Base-by-base conservation (phyloP, 1,139 yeast genomes). In the Taphrina communis region DNA sequence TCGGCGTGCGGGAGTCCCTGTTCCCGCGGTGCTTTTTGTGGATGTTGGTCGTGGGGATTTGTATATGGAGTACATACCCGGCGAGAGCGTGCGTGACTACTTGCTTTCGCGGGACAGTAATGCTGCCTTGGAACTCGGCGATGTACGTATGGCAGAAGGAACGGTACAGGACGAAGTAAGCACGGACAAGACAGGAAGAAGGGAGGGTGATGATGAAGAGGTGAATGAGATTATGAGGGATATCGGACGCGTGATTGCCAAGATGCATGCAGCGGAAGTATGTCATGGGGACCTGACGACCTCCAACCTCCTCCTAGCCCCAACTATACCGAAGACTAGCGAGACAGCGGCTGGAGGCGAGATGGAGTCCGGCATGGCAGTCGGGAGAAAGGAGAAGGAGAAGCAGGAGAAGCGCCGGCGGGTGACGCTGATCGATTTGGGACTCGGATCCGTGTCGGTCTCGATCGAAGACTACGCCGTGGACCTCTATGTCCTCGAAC, bases 201-300 rank as follows among this genome's bases (percentile, higher is more conserved):
- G 41, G 41, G 46, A 42, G 17, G 46, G 14, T 6, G 19, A 44
- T 7, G 72, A 61, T 12, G 65, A 66, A 25, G 69, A 65, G 19
- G 60, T 31, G 1, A 14, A n/a, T n/a, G 63, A 31, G 31, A 67
- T 75, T 19, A 63, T 78, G 63, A 51, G 70, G 6, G 76, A 77
- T 21, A 91, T 90, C 1, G 99, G 99, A 0, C 75, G 76, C 52
- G 84, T 86, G 70, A 84, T 95, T 60, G 97, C 89, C 0, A 77
- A 82, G 68, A 79, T 94, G 74, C 99, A 95, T 78, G 75, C 83
- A 72, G 82, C 85, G 71, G 96, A 91, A 72, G 85, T 90, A 79
- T 87, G 92, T 39, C 99, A 95, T 77, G 99, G 99, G 0, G 99
- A 95, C 76, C 82, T 95, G 75, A 95, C 99, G 0, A 87, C 95